A percentile compares a stretch with the other conserved stretches of the same genome.
Evolutionary conservation across 2,329 filamentous ascomycete genomes (phyloP).

Genomic region (Coniella vitis): DNA sequence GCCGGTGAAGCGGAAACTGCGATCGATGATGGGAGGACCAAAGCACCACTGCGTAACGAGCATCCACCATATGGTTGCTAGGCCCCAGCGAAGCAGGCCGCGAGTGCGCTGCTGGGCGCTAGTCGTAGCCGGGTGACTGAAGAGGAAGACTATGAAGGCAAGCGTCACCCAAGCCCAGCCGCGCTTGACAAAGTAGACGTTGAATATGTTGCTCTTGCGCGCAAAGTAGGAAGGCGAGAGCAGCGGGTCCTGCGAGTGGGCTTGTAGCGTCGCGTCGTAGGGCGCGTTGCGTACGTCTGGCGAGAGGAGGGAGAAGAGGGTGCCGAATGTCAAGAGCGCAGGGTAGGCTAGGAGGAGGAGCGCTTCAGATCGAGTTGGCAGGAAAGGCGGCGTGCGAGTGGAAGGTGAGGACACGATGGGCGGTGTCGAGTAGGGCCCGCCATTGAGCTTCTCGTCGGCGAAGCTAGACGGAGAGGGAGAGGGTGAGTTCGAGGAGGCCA

Average conservation of each 20-base stretch:
- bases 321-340: conserved; percentile 69
- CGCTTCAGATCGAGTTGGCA: conserved; percentile 64
- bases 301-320: conserved; percentile 71
- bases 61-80: conserved; percentile 74
- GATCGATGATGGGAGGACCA: conserved; percentile 82
- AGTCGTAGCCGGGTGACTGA: conserved; percentile 55
- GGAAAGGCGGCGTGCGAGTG: conserved; percentile 46
- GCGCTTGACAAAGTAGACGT: conserved; percentile 86
- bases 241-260: conserved; percentile 46
- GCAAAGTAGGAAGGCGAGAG: conserved; percentile 81
- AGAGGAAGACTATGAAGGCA: conserved; percentile 63
- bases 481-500: conserved; percentile 10
- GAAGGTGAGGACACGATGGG: conserved; percentile 10
- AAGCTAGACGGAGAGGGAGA: too few species aligned
- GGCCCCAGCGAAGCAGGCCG: conserved; percentile 53
- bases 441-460: background rate
- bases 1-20: conserved; percentile 81
- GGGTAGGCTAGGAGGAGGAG: conserved; percentile 67
- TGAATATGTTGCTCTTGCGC: conserved; percentile 87
- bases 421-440: conserved; percentile 6
- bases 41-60: conserved; percentile 96
- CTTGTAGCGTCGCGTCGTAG: conserved; percentile 57
- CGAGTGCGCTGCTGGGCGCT: conserved; percentile 42
- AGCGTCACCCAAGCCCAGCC: conserved; percentile 88
- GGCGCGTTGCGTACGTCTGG: conserved; percentile 59